A percentile compares a stretch with the other conserved stretches of the same genome.
phyloP scores from a whole-genome alignment of 768 basidiomycete genomes.

The Tricholoma saponaceum region DNA sequence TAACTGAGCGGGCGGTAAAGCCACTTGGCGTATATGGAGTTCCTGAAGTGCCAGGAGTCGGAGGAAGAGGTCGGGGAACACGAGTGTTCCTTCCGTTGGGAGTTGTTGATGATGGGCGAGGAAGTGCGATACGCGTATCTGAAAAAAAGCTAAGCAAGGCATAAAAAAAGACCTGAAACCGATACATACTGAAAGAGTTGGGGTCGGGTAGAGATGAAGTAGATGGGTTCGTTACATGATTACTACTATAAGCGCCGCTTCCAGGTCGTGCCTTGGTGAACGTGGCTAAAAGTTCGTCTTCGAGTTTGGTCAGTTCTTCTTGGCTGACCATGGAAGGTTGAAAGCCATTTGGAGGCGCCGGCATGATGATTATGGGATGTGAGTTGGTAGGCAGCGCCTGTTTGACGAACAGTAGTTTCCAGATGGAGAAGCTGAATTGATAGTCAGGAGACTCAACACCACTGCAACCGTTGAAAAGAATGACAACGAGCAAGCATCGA shows the following conservation, averaged over 20 bases:
- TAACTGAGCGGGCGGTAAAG: constrained; percentile 1
- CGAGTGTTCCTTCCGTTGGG: constrained; percentile 10
- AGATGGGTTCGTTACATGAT: not conserved
- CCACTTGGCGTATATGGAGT: not conserved
- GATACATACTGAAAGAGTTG: constrained; percentile 8
- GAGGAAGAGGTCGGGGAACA: constrained; percentile 21
- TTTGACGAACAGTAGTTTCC: not conserved
- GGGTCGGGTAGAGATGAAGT: constrained; percentile 1
- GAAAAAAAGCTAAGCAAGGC: not conserved
- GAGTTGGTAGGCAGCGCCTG: not conserved
- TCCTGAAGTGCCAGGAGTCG: constrained; percentile 15
- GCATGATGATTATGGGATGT: not conserved
- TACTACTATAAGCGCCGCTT: not conserved
- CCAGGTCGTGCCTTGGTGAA: constrained; percentile 28
- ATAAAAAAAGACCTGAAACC: not conserved
- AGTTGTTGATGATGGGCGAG: constrained; percentile 12
- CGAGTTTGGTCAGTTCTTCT: constrained; percentile 52
- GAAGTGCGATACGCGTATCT: constrained; percentile 1
- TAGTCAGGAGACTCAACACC: not conserved
- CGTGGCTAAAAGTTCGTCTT: constrained; percentile 51
- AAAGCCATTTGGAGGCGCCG: not conserved
- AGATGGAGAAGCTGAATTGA: not conserved
- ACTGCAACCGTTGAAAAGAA: not conserved
- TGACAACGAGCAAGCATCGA: not conserved
- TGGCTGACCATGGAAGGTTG: constrained; percentile 31